Conservation (phyloP, 768 basidiomycete species). For the Lentinus brumalis region DNA sequence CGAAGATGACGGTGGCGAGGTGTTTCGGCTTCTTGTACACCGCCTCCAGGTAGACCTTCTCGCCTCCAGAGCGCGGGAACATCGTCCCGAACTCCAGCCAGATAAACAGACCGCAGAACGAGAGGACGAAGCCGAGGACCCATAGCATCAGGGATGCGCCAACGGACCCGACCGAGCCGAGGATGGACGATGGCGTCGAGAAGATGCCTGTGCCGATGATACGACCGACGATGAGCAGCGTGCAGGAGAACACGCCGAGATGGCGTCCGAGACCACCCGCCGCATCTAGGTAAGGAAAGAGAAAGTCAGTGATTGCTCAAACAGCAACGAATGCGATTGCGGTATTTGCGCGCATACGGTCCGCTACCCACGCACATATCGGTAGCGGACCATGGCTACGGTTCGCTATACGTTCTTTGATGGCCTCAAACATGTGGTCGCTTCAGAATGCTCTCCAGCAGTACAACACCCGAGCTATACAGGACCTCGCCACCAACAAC, state of each 20-base stretch:
- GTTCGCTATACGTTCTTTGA: too few species aligned
- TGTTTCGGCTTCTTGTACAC: constrained; percentile 43
- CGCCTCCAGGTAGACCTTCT: constrained; percentile 64
- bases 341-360: too few species aligned
- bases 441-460: too few species aligned
- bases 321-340: too few species aligned
- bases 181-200: constrained; percentile 61
- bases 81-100: constrained; percentile 68
- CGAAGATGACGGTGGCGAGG: constrained; percentile 38
- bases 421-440: too few species aligned
- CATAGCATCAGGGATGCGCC: constrained; percentile 65
- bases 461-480: too few species aligned
- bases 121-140: constrained; percentile 61
- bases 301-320: too few species aligned
- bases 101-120: constrained; percentile 60
- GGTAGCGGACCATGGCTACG: too few species aligned
- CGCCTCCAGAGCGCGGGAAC: constrained; percentile 63
- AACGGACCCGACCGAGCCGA: constrained; percentile 55
- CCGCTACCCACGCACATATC: too few species aligned
- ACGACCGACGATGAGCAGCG: constrained; percentile 56
- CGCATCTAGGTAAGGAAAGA: constrained; percentile 34
- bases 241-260: constrained; percentile 57
- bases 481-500: too few species aligned
- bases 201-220: constrained; percentile 71
- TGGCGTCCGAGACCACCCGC: constrained; percentile 62